phyloP scores from a whole-genome alignment of 139 green algal species.

The Medakamo hakoo region DNA sequence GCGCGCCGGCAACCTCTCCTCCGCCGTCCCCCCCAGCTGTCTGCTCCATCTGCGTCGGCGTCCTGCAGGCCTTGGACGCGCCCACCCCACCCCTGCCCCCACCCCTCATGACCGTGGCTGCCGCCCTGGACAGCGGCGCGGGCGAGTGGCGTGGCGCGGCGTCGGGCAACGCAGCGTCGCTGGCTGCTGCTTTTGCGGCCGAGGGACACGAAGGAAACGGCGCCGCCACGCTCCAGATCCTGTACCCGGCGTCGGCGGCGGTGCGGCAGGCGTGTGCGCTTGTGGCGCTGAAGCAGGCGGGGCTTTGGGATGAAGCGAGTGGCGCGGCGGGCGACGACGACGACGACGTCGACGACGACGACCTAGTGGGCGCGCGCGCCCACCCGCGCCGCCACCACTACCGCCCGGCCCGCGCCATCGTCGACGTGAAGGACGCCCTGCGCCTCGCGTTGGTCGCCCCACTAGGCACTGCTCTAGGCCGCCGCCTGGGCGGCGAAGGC shows the following conservation, averaged over 20 bases:
- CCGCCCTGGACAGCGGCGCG: not conserved
- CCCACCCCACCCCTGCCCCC: not conserved
- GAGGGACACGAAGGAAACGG: not conserved
- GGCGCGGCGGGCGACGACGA: not conserved
- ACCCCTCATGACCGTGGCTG: not conserved
- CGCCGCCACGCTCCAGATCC: not conserved
- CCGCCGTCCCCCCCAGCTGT: not conserved
- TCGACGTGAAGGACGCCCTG: slow-evolving; percentile 1
- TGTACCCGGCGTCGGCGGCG: not conserved
- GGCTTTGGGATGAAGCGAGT: not conserved
- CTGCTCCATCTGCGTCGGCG: slow-evolving; percentile 11
- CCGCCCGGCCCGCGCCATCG: not conserved
- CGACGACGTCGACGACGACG: slow-evolving; percentile 7
- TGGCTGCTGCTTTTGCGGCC: not conserved
- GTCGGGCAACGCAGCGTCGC: not conserved
- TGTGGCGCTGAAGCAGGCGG: not conserved
- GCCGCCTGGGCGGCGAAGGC: not conserved
- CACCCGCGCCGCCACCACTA: not conserved
- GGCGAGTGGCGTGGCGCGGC: not conserved
- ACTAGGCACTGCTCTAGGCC: not conserved
- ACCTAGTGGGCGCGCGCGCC: slow-evolving; percentile 8
- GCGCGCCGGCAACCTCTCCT: not conserved
- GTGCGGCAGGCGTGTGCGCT: not conserved
- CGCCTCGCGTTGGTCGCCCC: not conserved
- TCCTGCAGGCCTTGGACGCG: slow-evolving; percentile 3